Conservation (phyloP, 352 stramenopile species). For the Bremia lactucae region DNA sequence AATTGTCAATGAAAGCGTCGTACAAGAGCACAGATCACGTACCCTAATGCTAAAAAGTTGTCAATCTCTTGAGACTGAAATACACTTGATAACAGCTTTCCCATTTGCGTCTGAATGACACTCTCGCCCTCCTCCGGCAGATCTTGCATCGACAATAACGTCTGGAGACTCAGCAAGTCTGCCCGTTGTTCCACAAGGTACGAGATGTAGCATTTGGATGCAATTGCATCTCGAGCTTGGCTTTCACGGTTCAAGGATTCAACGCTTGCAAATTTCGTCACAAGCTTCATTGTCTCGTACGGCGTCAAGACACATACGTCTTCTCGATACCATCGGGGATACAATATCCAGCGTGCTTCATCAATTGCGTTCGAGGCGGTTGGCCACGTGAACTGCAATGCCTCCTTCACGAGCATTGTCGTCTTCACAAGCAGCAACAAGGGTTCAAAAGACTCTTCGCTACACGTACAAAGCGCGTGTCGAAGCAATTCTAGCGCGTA, state of each 20-base stretch:
- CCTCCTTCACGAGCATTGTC: slow-evolving; percentile 39
- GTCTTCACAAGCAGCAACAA: slow-evolving; percentile 48
- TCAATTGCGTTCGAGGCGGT: slow-evolving; percentile 1
- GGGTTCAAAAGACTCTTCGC: slow-evolving; percentile 44
- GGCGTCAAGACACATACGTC: slow-evolving; percentile 38
- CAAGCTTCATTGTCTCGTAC: slow-evolving; percentile 43
- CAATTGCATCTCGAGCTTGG: slow-evolving; percentile 25
- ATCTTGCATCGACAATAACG: slow-evolving; percentile 46
- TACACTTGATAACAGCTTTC: slow-evolving; percentile 50
- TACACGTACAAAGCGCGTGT: slow-evolving; percentile 55
- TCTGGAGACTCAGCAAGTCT: slow-evolving; percentile 52
- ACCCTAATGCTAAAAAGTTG: slow-evolving; percentile 55
- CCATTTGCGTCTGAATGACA: slow-evolving; percentile 38
- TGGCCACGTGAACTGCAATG: slow-evolving; percentile 37
- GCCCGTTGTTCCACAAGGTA: slow-evolving; percentile 58
- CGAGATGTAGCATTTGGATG: slow-evolving; percentile 56
- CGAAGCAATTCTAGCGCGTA: slow-evolving; percentile 49
- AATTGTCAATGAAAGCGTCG: not conserved
- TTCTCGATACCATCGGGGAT: slow-evolving; percentile 47
- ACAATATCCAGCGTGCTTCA: slow-evolving; percentile 22
- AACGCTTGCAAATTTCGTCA: slow-evolving; percentile 44
- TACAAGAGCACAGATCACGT: slow-evolving; percentile 3
- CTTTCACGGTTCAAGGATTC: slow-evolving; percentile 31
- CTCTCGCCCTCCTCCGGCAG: slow-evolving; percentile 39
- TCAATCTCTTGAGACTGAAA: slow-evolving; percentile 68